Percentiles rank a stretch among this genome's conserved stretches.
Evolutionary conservation across 805 yeast genomes (phyloP).

Genomic region (Hyphopichia homilentoma): DNA sequence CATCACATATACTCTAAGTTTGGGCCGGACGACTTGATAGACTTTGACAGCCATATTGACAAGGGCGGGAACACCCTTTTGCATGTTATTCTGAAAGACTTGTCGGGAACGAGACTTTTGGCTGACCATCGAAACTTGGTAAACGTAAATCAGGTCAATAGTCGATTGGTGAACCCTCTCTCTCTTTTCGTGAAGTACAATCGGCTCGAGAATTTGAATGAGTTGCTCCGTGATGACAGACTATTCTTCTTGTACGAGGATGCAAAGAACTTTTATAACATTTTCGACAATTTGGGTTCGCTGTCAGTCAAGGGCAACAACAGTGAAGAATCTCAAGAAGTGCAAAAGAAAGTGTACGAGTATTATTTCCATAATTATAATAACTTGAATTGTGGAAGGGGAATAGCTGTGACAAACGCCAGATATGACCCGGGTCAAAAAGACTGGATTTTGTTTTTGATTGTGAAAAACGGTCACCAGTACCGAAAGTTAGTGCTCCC

Average conservation of each 20-base stretch:
- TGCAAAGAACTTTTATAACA: constrained; percentile 27
- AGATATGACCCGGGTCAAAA: constrained; percentile 24
- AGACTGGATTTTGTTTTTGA: constrained; percentile 29
- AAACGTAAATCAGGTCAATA: constrained; percentile 57
- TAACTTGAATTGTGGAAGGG: too few relatives aligned
- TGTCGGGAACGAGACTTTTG: constrained; percentile 29
- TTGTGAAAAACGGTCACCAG: constrained; percentile 11
- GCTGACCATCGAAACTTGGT: constrained; percentile 26
- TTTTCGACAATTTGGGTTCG: constrained; percentile 35
- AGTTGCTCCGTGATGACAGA: constrained; percentile 46
- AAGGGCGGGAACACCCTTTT: constrained; percentile 68
- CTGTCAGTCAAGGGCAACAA: constrained; percentile 32
- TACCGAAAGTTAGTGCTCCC: constrained; percentile 11
- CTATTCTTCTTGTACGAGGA: constrained; percentile 37
- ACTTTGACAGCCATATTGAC: constrained; percentile 66
- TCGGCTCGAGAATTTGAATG: constrained; percentile 54
- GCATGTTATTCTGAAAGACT: constrained; percentile 60
- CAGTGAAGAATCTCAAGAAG: constrained; percentile 12
- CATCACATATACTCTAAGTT: constrained; percentile 38
- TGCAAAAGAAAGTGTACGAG: constrained; percentile 16
- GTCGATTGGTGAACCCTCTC: constrained; percentile 61
- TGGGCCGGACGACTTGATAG: constrained; percentile 33
- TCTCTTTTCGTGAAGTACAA: constrained; percentile 68
- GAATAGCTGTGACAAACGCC: constrained; percentile 32
- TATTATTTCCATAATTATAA: constrained; percentile 16